Evolutionary conservation across 495 filamentous ascomycete genomes (phyloP), one percentile per base, ranked within the genome.

Genomic region (Xylaria nigripes): DNA sequence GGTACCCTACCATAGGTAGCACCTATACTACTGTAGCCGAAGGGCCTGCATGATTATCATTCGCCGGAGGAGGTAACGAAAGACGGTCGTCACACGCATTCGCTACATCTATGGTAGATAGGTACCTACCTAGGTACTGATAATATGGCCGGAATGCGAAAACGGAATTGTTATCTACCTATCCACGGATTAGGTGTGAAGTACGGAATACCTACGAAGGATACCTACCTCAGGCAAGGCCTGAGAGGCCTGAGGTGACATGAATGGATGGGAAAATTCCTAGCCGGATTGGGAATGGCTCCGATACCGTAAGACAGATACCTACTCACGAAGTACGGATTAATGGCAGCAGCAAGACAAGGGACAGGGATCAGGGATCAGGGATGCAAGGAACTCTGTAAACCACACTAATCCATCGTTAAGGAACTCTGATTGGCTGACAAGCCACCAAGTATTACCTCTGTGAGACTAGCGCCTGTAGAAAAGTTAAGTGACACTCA

Each of bases 281-380:
- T 46, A 34, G 43, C 25, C 30, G 44, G 32, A 29, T 46, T 27
- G 36, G 53, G 38, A 55, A 48, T 55, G 24, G 53, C 45, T 16
- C 36, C 32, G 10, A 36, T 48, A 25, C 21, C 23, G 45, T 21
- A 38, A 23, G 45, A 49, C 45, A 42, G 48, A 18, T 22, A 23
- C 47, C n/a, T n/a, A n/a, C n/a, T n/a, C n/a, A n/a, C n/a, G n/a
- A n/a, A n/a, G n/a, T n/a, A n/a, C n/a, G n/a, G n/a, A n/a, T n/a
- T n/a, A n/a, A n/a, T n/a, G n/a, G n/a, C 13, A 32, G 13, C 16
- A 34, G 24, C 29, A 45, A 21, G 53, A 50, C 52, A 55, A 25
- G 52, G 52, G 24, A 21, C 45, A 43, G 45, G 52, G 45, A 24
- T 43, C 43, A 45, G 10, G 23, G 23, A 45, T 15, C 18, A 15